Evolutionary conservation across 192 early-diverging fungal genomes (phyloP).

Genomic region (Diversispora epigaea): DNA sequence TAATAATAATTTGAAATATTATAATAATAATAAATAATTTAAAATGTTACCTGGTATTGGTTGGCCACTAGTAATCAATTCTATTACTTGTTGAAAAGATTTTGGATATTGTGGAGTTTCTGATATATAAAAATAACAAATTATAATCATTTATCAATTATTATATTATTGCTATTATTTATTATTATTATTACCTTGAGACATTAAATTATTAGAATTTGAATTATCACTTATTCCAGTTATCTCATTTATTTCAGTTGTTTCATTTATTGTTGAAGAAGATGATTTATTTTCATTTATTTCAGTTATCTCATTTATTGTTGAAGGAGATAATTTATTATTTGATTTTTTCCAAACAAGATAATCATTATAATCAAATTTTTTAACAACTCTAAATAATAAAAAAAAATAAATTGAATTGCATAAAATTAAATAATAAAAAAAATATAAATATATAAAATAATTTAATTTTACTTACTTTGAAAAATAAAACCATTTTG

Average conservation of each 20-base stretch:
- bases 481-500: conserved; percentile 48
- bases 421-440: not conserved
- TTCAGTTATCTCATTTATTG: not conserved
- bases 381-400: conserved; percentile 34
- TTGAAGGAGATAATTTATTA: not conserved
- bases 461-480: conserved; percentile 34
- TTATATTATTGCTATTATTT: too few species aligned
- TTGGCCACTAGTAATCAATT: conserved; percentile 44
- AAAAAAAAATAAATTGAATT: not conserved
- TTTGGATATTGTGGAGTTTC: conserved; percentile 26
- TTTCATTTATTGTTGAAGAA: too few species aligned
- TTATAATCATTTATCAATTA: not conserved
- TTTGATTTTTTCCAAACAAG: conserved; percentile 34
- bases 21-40: not conserved
- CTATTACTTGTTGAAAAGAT: conserved; percentile 44
- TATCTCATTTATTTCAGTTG: not conserved
- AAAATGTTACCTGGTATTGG: conserved; percentile 40
- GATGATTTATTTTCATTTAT: not conserved
- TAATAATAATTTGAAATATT: not conserved
- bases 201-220: too few species aligned
- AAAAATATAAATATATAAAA: not conserved
- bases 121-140: not conserved
- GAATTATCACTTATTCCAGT: not conserved
- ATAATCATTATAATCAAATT: conserved; percentile 40
- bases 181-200: too few species aligned